phyloP scores from a whole-genome alignment of 495 filamentous ascomycete genomes.

The Xanthoparmelia taractica region DNA sequence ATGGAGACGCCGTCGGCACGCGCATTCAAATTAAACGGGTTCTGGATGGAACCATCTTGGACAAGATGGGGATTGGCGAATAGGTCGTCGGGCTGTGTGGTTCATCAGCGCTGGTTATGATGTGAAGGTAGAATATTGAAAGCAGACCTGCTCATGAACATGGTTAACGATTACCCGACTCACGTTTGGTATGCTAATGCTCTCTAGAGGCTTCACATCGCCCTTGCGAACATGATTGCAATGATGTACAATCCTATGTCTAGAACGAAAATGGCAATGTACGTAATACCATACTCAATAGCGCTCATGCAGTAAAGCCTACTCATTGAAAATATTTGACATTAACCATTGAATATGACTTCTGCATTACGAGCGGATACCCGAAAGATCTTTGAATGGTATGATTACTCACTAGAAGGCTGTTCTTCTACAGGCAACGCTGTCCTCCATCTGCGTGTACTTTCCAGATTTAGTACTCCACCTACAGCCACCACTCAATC shows the following conservation, averaged over 20 bases:
- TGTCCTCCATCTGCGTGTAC: not conserved
- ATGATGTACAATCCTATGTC: not conserved
- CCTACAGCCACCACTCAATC: not conserved
- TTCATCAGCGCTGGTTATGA: not conserved
- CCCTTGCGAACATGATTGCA: not conserved
- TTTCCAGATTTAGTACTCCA: not conserved
- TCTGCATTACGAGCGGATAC: not conserved
- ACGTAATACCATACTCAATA: not conserved
- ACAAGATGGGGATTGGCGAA: no score
- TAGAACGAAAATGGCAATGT: not conserved
- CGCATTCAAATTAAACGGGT: not conserved
- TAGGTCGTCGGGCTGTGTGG: no score
- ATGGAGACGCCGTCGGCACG: not conserved
- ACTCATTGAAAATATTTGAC: not conserved
- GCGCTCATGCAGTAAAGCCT: not conserved
- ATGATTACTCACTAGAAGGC: not conserved
- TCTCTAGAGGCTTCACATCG: not conserved
- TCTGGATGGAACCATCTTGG: no score
- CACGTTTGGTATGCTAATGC: not conserved
- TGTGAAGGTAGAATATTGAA: no score
- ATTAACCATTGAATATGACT: not conserved
- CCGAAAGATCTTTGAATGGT: not conserved
- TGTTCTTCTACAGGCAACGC: not conserved
- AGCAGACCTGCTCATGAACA: not conserved
- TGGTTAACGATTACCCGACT: not conserved